Percentiles rank a stretch among this genome's conserved stretches.
Evolutionary conservation across 192 early-diverging fungal species (phyloP).

Genomic region (Helicostylum pulchrum): DNA sequence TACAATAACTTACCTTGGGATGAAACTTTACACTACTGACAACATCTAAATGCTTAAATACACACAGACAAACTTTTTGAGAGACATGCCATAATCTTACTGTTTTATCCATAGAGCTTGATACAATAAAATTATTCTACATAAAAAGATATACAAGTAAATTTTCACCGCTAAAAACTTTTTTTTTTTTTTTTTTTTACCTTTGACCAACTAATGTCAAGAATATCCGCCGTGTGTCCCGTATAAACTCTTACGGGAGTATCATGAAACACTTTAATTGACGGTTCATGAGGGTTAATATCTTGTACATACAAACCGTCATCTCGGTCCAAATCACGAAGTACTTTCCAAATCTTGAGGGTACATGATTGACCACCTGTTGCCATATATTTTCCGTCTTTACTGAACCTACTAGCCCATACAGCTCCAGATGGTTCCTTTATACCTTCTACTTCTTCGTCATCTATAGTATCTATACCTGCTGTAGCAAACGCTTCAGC

Average conservation of each 20-base stretch:
- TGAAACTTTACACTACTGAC: conserved; percentile 81
- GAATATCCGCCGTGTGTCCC: conserved; percentile 71
- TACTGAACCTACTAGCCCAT: conserved; percentile 78
- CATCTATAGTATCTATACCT: neutral
- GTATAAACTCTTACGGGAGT: conserved; percentile 69
- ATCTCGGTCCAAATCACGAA: conserved; percentile 14
- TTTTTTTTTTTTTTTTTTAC: conserved; percentile 11
- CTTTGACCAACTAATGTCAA: conserved; percentile 72
- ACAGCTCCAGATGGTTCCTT: conserved; percentile 40
- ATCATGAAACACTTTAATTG: conserved; percentile 53
- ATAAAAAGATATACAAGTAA: neutral
- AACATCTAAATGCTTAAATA: conserved; percentile 74
- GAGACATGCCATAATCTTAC: conserved; percentile 84
- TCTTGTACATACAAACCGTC: conserved; percentile 10
- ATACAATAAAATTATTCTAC: conserved; percentile 72
- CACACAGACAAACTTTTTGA: conserved; percentile 69
- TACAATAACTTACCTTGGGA: conserved; percentile 48
- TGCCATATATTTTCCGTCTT: conserved; percentile 76
- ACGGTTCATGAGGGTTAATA: neutral
- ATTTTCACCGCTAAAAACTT: neutral
- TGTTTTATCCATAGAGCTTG: conserved; percentile 78
- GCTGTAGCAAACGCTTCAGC: neutral
- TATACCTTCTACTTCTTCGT: neutral
- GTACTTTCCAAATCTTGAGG: conserved; percentile 62
- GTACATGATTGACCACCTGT: conserved; percentile 73